Conservation (phyloP, 768 basidiomycete species). For the Asterophora lycoperdoides region DNA sequence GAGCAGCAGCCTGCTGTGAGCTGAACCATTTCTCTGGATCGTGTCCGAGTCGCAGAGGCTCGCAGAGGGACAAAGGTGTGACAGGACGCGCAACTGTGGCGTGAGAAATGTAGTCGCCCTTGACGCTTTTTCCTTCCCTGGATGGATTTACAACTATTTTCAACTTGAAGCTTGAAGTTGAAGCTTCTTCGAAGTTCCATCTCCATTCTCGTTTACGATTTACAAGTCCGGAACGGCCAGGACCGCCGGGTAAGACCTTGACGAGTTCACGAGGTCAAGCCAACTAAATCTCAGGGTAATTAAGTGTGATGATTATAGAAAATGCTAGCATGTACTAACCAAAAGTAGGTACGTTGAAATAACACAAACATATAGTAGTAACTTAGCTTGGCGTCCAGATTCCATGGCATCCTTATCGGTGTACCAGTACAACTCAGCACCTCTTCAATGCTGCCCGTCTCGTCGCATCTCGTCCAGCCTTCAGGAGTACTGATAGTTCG, state of each 20-base stretch:
- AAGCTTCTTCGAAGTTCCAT: too few species aligned
- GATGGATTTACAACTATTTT: too few species aligned
- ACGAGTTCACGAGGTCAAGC: slow-evolving; percentile 3
- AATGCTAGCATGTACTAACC: slow-evolving; percentile 14
- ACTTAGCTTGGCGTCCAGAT: slow-evolving; percentile 2
- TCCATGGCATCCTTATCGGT: not conserved
- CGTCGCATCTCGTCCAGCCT: slow-evolving; percentile 89
- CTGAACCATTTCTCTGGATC: slow-evolving; percentile 25
- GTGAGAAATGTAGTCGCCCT: slow-evolving; percentile 9
- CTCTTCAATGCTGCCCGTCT: slow-evolving; percentile 51
- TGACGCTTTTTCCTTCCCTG: too few species aligned
- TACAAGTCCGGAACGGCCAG: not conserved
- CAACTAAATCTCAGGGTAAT: slow-evolving; percentile 7
- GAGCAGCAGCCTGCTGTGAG: slow-evolving; percentile 57
- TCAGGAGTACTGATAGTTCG: slow-evolving; percentile 74
- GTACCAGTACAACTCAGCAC: slow-evolving; percentile 19
- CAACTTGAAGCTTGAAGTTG: too few species aligned
- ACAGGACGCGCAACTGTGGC: slow-evolving; percentile 19
- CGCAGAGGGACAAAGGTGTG: slow-evolving; percentile 13
- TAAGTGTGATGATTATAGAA: slow-evolving; percentile 6
- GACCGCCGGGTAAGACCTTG: not conserved
- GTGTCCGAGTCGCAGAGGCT: not conserved
- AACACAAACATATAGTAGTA: slow-evolving; percentile 11
- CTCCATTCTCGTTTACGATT: too few species aligned
- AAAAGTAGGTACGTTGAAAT: slow-evolving; percentile 11